Base-by-base conservation (phyloP, 306 rosid genomes). In the Senna siamea region DNA sequence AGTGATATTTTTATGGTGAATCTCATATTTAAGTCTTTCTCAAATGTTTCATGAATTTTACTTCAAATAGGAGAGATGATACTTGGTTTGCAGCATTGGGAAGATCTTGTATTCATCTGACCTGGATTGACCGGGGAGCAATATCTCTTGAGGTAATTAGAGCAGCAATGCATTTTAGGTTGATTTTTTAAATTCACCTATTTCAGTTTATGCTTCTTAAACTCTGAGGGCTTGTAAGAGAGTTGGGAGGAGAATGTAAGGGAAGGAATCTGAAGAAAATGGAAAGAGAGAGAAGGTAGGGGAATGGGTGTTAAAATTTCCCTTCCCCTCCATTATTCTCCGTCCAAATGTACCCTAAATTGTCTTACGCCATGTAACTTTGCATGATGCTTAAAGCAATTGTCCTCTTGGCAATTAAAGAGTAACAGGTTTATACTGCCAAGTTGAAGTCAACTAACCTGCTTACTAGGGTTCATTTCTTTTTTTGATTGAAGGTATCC, bases 21-120 rank as follows among this genome's bases (percentile, higher is more conserved):
- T 19, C 35, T n/a, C 14, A 5, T 35, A 26, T 35, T 47, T 50
- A 22, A 55, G 17, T 56, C 9, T 22, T 37, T 19, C 56, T 74
- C 62, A 53, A 47, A n/a, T 38, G 30, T 65, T 83, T 23, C 17
- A 51, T 65, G 55, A 69, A 63, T 70, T 71, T 20, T 73, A 19
- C 54, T 23, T 57, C 55, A 13, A 75, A 70, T 65, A 94, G 98
- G 95, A 89, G 91, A 81, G 95, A 91, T 66, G 95, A 94, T 82
- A 83, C 89, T 74, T 94, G 97, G 98, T 94, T 94, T 83, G 88
- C 92, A 53, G 89, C 92, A 44, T 84, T 94, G 77, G 98, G 97
- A 78, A 85, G 87, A 57, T 85, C 89, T 76, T 91, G 98, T 77
- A 89, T 94, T 85, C 98, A 94, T 80, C 80, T 91, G 79, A 94